Conservation (phyloP, 768 basidiomycete genomes). For the Crassisporium funariophilum region DNA sequence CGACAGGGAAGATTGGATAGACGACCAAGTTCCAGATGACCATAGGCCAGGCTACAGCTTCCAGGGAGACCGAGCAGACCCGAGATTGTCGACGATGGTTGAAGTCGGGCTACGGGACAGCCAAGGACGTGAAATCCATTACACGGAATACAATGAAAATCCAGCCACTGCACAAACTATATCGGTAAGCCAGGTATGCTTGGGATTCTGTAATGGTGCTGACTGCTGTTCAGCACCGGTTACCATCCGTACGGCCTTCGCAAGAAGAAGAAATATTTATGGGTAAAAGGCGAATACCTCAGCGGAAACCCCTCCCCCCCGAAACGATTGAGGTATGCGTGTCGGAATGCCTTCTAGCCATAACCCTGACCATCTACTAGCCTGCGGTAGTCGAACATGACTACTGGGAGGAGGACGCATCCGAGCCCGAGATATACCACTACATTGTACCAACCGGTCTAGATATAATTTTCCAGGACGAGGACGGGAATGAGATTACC, state of each 20-base stretch:
- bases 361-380: constrained; percentile 7
- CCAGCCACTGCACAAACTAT: constrained; percentile 1
- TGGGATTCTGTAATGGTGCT: no score
- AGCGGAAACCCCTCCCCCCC: not conserved
- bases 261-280: not conserved
- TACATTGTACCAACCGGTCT: constrained; percentile 70
- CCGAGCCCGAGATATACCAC: constrained; percentile 39
- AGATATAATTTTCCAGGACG: constrained; percentile 69
- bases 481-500: constrained; percentile 61
- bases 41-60: constrained; percentile 9
- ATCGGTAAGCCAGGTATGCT: no score
- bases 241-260: no score
- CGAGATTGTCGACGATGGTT: constrained; percentile 9
- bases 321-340: constrained; percentile 21
- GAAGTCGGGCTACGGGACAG: constrained; percentile 2
- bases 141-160: constrained; percentile 10
- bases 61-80: constrained; percentile 1
- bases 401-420: constrained; percentile 25
- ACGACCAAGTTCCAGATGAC: no score
- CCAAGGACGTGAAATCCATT: constrained; percentile 3
- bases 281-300: constrained; percentile 1
- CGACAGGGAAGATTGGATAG: not conserved
- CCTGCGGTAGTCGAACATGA: constrained; percentile 27
- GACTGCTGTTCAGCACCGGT: no score
- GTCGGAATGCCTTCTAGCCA: not conserved